phyloP scores from a whole-genome alignment of 495 filamentous ascomycete genomes.

The Thozetella sp. region DNA sequence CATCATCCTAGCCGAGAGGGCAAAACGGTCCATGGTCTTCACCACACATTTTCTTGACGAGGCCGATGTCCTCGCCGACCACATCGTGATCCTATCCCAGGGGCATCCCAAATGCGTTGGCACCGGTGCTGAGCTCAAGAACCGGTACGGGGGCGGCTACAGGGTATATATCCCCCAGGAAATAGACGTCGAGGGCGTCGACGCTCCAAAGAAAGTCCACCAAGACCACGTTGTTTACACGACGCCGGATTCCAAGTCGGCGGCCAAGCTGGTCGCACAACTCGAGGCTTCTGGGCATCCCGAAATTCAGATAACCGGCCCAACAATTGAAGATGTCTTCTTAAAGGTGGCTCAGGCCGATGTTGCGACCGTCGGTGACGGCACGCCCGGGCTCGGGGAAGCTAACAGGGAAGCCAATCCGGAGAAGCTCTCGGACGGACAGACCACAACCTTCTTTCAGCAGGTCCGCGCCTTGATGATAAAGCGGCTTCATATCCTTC shows the following conservation, averaged over 20 bases:
- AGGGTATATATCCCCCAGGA: slow-evolving; percentile 64
- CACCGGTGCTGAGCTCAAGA: slow-evolving; percentile 70
- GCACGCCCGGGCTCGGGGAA: slow-evolving; percentile 6
- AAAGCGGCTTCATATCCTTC: slow-evolving; percentile 15
- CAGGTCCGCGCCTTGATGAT: slow-evolving; percentile 14
- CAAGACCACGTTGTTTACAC: slow-evolving; percentile 71
- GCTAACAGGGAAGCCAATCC: slow-evolving; percentile 4
- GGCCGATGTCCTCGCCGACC: slow-evolving; percentile 71
- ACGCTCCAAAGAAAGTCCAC: slow-evolving; percentile 42
- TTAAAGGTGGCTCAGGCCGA: slow-evolving; percentile 73
- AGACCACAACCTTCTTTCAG: slow-evolving; percentile 13
- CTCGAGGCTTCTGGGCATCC: slow-evolving; percentile 60
- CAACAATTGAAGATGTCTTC: slow-evolving; percentile 85
- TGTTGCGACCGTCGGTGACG: slow-evolving; percentile 23
- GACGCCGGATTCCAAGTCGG: slow-evolving; percentile 59
- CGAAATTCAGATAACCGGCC: slow-evolving; percentile 73
- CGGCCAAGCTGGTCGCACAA: slow-evolving; percentile 60
- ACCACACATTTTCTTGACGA: slow-evolving; percentile 84
- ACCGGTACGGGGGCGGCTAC: slow-evolving; percentile 70
- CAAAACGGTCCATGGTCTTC: slow-evolving; percentile 72
- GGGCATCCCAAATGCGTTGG: slow-evolving; percentile 69
- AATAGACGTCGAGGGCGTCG: slow-evolving; percentile 50
- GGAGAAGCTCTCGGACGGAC: slow-evolving; percentile 10
- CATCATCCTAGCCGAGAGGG: slow-evolving; percentile 75
- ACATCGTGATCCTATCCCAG: slow-evolving; percentile 74